Base-by-base conservation (phyloP, 768 basidiomycete species). In the Pisolithus marmoratus region DNA sequence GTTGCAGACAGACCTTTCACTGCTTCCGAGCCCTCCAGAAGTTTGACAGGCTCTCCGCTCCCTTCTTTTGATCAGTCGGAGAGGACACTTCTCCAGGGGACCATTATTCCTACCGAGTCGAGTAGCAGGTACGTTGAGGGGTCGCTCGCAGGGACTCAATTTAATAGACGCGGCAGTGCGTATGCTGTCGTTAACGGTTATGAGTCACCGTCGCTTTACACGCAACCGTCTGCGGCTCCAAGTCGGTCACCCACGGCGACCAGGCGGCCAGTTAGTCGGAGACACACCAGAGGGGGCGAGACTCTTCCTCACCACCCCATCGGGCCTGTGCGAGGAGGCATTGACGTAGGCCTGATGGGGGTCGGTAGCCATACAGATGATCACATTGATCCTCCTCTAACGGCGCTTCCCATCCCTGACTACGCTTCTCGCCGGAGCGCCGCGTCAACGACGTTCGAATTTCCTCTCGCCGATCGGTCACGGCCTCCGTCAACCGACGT, bases 401-500 rank as follows among this genome's bases (percentile, higher is more conserved):
- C 54, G 20, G 56, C 51, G 9, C 46, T 52, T 36, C 48, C 51
- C 20, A 49, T 50, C 15, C 50, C 48, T 5, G 41, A 47, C 47
- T 31, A 45, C 34, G 23, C 48, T 22, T 23, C 51, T 20, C 45
- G 40, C 38, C 34, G 47, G 9, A 23, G 24, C 22, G 22, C 31
- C 46, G n/a, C 29, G 12, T 48, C 40, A 22, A 31, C 50, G 2
- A 49, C 54, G 17, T 58, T 50, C 31, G 54, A 50, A 17, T 19
- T 52, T 4, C 54, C 48, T n/a, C 57, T 49, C 29, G 49, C 56
- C 2, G 48, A 55, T 46, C 12, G 15, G 29, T 29, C 54, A 22
- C 50, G 38, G 17, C 46, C n/a, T 14, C 23, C 27, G 17, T 44
- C 49, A 8, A 34, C 27, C 8, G 42, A 49, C 14, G 53, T 45